phyloP scores from a whole-genome alignment of 257 asterid species.

The Solanum lycopersicoides region DNA sequence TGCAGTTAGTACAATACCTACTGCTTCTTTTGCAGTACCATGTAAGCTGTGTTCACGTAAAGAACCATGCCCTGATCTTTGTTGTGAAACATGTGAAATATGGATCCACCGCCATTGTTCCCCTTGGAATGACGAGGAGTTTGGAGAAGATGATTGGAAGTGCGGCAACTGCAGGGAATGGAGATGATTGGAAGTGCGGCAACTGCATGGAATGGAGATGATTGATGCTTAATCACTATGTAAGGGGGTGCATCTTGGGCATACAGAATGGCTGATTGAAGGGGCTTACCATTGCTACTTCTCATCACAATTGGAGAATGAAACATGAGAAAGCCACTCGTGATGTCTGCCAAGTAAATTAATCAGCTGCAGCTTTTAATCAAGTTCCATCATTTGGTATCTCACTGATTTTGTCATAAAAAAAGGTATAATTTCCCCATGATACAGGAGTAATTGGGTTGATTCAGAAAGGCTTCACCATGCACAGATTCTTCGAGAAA shows the following conservation, averaged over 20 bases:
- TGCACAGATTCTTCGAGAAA: background rate
- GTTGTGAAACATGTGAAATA: conserved; percentile 44
- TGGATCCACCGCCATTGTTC: conserved; percentile 61
- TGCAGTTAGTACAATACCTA: conserved; percentile 9
- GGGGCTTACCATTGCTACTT: background rate
- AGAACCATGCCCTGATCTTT: conserved; percentile 45
- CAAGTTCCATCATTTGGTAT: background rate
- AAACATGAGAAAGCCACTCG: background rate
- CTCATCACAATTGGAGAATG: background rate
- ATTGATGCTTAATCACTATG: background rate
- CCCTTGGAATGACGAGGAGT: conserved; percentile 50
- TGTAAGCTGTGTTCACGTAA: conserved; percentile 40
- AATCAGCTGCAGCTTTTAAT: background rate
- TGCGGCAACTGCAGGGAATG: conserved; percentile 77
- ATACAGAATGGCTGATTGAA: background rate
- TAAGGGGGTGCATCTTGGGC: background rate
- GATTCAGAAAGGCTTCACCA: background rate
- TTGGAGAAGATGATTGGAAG: conserved; percentile 42
- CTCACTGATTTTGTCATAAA: background rate
- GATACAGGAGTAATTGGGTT: background rate
- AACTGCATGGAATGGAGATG: conserved; percentile 61
- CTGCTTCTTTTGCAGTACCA: conserved; percentile 5
- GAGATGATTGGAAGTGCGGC: background rate
- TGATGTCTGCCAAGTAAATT: background rate
- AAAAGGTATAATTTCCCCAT: background rate